Evolutionary conservation across 352 stramenopile genomes (phyloP), one percentile per base, ranked within the genome.

Genomic region (Discostella stelligera): DNA sequence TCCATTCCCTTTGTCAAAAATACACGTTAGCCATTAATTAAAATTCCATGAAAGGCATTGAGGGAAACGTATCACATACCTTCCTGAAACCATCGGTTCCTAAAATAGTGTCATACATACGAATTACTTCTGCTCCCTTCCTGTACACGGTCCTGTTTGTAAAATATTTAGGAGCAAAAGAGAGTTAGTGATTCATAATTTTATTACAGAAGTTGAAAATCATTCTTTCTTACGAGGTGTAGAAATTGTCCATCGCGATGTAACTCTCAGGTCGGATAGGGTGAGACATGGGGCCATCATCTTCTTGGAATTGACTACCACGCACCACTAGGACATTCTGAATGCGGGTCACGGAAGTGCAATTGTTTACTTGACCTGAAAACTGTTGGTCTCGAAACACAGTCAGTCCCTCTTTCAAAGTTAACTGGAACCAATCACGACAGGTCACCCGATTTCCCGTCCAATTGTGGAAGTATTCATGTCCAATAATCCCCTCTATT

Each of bases 211-310:
- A 3, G 16, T 10, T 5, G 4, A 25, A 25, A 14, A 8, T 14
- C 13, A 56, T 2, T 77, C 53, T 66, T 90, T 89, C 85, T 93
- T 89, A 58, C 13, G 85, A 79, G 13, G 93, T 95, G 77, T 96
- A 96, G 66, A 97, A 96, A 74, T 96, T 96, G 78, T 96, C 91
- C 85, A 96, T 96, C 56, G 80, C 82, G 54, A 95, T 88, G 78
- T 96, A 96, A 0, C 61, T 85, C 59, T 96, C 91, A 18, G 94
- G 94, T 10, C 94, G 85, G 52, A 97, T 95, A 2, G 94, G 92
- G 76, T 97, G 94, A 44, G 83, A 84, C 91, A 96, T 95, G 0
- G 84, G 84, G 7, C 90, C 89, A 44, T 82, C 89, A 73, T 96
- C 94, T 82, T 97, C 92, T 3, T 81, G 62, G 71, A 97, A 97